These are phyloP conservation scores for Thalassiosira allenii DNA, from an alignment of 352 stramenopile genomes.

Conservation along the genomic window DNA sequence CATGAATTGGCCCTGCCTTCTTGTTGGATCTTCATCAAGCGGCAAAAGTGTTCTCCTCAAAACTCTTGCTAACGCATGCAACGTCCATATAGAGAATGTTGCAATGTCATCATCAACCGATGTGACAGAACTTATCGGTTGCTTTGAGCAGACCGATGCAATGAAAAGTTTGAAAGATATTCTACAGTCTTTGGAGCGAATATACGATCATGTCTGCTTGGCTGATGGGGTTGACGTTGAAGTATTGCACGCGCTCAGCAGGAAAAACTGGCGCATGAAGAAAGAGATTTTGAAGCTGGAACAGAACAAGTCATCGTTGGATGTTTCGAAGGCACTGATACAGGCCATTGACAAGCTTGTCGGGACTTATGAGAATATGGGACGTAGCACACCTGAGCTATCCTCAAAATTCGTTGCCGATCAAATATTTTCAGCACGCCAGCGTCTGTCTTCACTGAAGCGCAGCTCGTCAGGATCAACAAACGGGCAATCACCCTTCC, in stretches of 20 bases:
- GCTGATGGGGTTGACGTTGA: constrained; percentile 52
- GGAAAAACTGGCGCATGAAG: constrained; percentile 47
- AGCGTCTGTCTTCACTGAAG: constrained; percentile 47
- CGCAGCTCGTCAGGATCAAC: constrained; percentile 15
- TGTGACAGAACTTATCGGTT: constrained; percentile 98
- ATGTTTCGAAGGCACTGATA: constrained; percentile 32
- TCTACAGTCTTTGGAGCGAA: constrained; percentile 43
- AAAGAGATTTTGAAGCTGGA: constrained; percentile 45
- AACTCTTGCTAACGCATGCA: constrained; percentile 78
- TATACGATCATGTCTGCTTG: constrained; percentile 77
- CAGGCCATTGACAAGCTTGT: constrained; percentile 51
- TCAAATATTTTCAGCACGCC: constrained; percentile 37
- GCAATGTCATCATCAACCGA: constrained; percentile 98
- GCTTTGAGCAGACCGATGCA: constrained; percentile 98
- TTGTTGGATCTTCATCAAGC: constrained; percentile 88
- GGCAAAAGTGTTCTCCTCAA: constrained; percentile 83
- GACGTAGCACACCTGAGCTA: constrained; percentile 21
- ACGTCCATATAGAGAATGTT: constrained; percentile 91
- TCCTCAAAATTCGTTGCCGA: constrained; percentile 39
- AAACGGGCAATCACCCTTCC: constrained; percentile 87
- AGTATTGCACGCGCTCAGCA: constrained; percentile 57
- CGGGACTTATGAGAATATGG: constrained; percentile 43
- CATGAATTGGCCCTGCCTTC: constrained; percentile 95
- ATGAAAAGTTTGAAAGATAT: constrained; percentile 62
- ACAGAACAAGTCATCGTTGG: constrained; percentile 31